Percentiles rank a stretch among this genome's conserved stretches.
These are phyloP conservation scores for Irpex sp. DNA, from an alignment of 1,284 basidiomycete genomes.

Conservation along the genomic window DNA sequence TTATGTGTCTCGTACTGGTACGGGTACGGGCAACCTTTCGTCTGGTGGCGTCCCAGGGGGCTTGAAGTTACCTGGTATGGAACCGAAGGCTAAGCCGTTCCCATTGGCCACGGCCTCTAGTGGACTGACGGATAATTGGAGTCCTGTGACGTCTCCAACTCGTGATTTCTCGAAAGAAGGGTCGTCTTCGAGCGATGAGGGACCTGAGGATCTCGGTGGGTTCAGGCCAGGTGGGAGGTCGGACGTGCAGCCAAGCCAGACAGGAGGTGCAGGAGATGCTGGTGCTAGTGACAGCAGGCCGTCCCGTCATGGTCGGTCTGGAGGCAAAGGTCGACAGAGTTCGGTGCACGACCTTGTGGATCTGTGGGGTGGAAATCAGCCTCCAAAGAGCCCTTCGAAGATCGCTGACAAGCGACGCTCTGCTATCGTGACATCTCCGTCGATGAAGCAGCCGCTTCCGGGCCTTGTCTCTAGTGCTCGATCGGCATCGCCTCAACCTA, in stretches of 20 bases:
- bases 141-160: slow-evolving; percentile 21
- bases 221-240: slow-evolving; percentile 12
- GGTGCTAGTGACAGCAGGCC: slow-evolving; percentile 7
- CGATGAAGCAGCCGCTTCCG: slow-evolving; percentile 17
- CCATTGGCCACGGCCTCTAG: slow-evolving; percentile 17
- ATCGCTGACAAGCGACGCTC: slow-evolving; percentile 21
- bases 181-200: slow-evolving; percentile 28
- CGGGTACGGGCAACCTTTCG: slow-evolving; percentile 10
- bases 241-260: not conserved
- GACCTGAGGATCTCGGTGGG: slow-evolving; percentile 31
- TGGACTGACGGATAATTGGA: slow-evolving; percentile 30
- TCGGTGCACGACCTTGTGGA: slow-evolving; percentile 78
- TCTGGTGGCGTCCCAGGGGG: slow-evolving; percentile 12
- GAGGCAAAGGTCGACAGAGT: slow-evolving; percentile 53
- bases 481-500: slow-evolving; percentile 20
- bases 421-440: slow-evolving; percentile 21
- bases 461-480: slow-evolving; percentile 15
- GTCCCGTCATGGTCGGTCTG: slow-evolving; percentile 9
- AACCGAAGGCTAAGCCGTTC: slow-evolving; percentile 13
- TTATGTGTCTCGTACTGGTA: slow-evolving; percentile 17
- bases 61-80: slow-evolving; percentile 17
- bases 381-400: slow-evolving; percentile 16
- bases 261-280: slow-evolving; percentile 8
- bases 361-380: slow-evolving; percentile 56
- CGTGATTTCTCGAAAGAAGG: slow-evolving; percentile 9